Evolutionary conservation across 2,329 filamentous ascomycete genomes (phyloP), one percentile per base, ranked within the genome.

Genomic region (Geosmithia flava): DNA sequence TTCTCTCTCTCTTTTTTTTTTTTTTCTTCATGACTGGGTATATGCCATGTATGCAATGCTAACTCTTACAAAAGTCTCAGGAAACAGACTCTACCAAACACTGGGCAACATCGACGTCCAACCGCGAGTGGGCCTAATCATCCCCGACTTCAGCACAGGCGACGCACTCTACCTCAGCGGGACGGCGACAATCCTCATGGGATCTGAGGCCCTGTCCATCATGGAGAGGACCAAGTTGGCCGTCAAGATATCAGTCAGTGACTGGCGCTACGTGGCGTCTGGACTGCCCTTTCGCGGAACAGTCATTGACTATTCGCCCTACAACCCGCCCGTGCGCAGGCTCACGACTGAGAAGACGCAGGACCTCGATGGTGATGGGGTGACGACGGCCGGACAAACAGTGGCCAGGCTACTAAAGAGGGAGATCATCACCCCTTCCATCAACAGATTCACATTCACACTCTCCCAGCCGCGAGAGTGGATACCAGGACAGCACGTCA

Each of bases 81-180:
- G 88, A 7, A 95, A 95, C 61, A 71, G 86, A 16, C 67, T 93
- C 0, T 95, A 94, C 56, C 87, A 94, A 61, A 87, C 84, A 0
- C 72, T 94, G 0, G 88, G 88, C 1, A 95, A 95, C 58, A 68
- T 94, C 15, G 69, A 75, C 40, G 64, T 74, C 7, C 83, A 81
- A 30, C 85, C 86, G 0, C 66, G 68, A 17, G 77, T 85, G 2
- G 87, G 88, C 3, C 62, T 91, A 45, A 78, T 76, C 2, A 73
- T 95, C 37, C 86, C 87, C 0, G 80, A 90, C 59, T 91, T 86
- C 57, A 74, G 75, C 4, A 85, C 78, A 0, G 84, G 84, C 1
- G 70, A 87, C 56, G 80, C 85, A 6, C 69, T 95, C 2, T 91
- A 91, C 60, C 62, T 83, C 5, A 91, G 86, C 0, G 87, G 87